Conservation (phyloP, 805 yeast species). For the Wickerhamia fluorescens region DNA sequence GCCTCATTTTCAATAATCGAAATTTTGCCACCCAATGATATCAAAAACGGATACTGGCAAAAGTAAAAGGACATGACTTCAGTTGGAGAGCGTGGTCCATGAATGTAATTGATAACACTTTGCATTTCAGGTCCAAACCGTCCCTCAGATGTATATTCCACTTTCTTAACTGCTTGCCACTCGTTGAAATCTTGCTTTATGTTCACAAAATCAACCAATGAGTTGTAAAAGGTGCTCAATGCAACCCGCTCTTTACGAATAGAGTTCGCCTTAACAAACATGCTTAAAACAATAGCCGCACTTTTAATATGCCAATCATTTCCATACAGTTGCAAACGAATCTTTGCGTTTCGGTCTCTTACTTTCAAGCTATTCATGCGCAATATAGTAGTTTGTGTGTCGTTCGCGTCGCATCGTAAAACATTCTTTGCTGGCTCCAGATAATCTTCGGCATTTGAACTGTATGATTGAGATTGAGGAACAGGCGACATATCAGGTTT, state of each 20-base stretch:
- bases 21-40: slow-evolving; percentile 78
- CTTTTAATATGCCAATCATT: slow-evolving; percentile 76
- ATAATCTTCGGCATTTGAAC: slow-evolving; percentile 9
- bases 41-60: slow-evolving; percentile 77
- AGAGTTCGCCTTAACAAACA: slow-evolving; percentile 49
- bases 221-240: slow-evolving; percentile 59
- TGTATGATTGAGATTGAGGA: neutral
- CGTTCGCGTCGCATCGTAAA: too few relatives aligned
- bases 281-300: slow-evolving; percentile 52
- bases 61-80: slow-evolving; percentile 42
- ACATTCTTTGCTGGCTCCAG: slow-evolving; percentile 7
- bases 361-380: slow-evolving; percentile 13
- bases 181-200: slow-evolving; percentile 73
- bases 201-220: slow-evolving; percentile 73
- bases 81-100: slow-evolving; percentile 24
- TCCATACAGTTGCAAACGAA: slow-evolving; percentile 56
- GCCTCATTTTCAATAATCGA: slow-evolving; percentile 78
- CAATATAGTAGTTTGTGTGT: slow-evolving; percentile 6
- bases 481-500: slow-evolving; percentile 11
- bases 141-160: slow-evolving; percentile 1
- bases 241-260: slow-evolving; percentile 20
- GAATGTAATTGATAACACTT: slow-evolving; percentile 41
- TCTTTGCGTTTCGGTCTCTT: slow-evolving; percentile 18
- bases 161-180: slow-evolving; percentile 54
- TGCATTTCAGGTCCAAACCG: slow-evolving; percentile 19